These are phyloP conservation scores for Aspergillus clavatus DNA, from an alignment of 2,329 filamentous ascomycete species.

Conservation along the genomic window DNA sequence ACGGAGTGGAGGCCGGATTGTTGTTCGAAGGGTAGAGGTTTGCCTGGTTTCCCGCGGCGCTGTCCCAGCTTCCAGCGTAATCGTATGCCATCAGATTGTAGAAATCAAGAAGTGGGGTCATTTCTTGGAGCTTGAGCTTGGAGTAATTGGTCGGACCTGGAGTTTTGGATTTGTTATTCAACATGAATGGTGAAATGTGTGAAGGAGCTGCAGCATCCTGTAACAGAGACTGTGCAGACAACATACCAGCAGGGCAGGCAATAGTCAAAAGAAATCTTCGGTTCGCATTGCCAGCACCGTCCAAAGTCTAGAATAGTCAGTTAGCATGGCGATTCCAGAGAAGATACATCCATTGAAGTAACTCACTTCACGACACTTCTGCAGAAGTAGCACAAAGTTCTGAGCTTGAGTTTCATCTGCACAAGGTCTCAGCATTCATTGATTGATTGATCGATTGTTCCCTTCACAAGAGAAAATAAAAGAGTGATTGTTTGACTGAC, in stretches of 20 bases:
- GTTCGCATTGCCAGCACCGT: conserved; percentile 36
- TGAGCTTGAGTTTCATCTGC: conserved; percentile 40
- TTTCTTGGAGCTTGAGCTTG: conserved; percentile 39
- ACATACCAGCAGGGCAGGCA: conserved; percentile 44
- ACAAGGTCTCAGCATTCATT: conserved; percentile 10
- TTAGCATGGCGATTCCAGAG: background rate
- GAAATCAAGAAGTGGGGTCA: conserved; percentile 49
- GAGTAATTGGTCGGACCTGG: conserved; percentile 40
- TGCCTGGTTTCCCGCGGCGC: conserved; percentile 68
- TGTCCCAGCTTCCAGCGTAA: conserved; percentile 78
- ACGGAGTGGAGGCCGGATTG: conserved; percentile 68
- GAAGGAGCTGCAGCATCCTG: too few species aligned
- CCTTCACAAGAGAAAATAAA: too few species aligned
- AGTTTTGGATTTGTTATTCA: too few species aligned
- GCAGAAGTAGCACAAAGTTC: conserved; percentile 42
- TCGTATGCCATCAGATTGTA: conserved; percentile 75
- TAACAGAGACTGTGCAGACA: background rate
- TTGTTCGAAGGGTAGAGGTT: conserved; percentile 62
- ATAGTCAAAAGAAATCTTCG: conserved; percentile 47
- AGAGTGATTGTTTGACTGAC: too few species aligned
- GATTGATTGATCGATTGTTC: background rate
- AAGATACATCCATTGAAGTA: background rate
- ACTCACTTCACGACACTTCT: conserved; percentile 37
- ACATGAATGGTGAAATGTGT: background rate
- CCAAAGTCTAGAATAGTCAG: conserved; percentile 26